phyloP scores from a whole-genome alignment of 2,329 filamentous ascomycete genomes.

The Colletotrichum sp. region DNA sequence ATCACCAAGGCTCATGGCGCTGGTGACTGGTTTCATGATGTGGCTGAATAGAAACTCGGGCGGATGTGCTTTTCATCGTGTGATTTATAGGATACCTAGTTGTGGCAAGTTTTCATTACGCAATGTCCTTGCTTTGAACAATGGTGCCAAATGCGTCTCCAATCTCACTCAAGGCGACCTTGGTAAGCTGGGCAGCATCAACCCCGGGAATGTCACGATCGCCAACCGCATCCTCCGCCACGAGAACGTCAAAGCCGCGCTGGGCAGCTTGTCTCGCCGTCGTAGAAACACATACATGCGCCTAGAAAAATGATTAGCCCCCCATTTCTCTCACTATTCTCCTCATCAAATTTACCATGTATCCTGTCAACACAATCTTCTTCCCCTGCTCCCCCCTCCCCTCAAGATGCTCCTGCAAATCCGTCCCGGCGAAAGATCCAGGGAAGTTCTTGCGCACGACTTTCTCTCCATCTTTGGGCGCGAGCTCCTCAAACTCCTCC shows the following conservation, averaged over 20 bases:
- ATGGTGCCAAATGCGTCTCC: conserved; percentile 69
- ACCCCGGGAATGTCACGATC: conserved; percentile 71
- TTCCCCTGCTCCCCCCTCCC: conserved; percentile 52
- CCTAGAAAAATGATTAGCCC: conserved; percentile 39
- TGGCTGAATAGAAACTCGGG: background rate
- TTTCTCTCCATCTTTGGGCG: conserved; percentile 58
- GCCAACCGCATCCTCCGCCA: conserved; percentile 67
- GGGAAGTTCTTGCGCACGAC: conserved; percentile 63
- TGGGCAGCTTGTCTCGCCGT: conserved; percentile 67
- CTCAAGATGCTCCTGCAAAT: conserved; percentile 59
- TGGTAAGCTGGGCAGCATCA: conserved; percentile 55
- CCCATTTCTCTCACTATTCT: too few relatives aligned
- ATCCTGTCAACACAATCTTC: conserved; percentile 67
- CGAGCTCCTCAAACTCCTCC: conserved; percentile 65
- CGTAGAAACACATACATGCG: conserved; percentile 69
- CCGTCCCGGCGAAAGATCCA: conserved; percentile 65
- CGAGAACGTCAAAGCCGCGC: conserved; percentile 66
- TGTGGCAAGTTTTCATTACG: background rate
- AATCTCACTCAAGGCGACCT: conserved; percentile 62
- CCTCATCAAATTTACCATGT: conserved; percentile 50
- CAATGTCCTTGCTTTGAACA: conserved; percentile 41
- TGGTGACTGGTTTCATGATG: background rate
- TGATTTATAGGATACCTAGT: background rate
- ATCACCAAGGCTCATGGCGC: background rate
- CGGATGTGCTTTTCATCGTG: background rate